These are phyloP conservation scores for Trichoderma simmonsii DNA, from an alignment of 2,329 filamentous ascomycete genomes.

Conservation along the genomic window DNA sequence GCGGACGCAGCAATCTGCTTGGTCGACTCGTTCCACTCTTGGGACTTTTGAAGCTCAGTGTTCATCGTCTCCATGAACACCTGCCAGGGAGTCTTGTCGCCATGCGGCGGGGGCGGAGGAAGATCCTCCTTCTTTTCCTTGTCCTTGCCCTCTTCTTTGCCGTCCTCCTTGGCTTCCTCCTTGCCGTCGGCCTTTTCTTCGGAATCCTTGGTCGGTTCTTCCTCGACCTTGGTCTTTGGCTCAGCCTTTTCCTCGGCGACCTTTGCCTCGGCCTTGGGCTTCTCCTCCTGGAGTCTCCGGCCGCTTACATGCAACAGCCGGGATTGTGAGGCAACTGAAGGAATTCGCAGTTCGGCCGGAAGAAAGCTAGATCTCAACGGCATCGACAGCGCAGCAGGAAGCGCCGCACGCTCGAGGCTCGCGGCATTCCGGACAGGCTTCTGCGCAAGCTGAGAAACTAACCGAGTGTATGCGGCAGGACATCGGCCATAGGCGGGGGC, in stretches of 20 bases:
- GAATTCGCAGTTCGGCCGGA: slow-evolving; percentile 34
- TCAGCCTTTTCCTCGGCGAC: slow-evolving; percentile 6
- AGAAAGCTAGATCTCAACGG: slow-evolving; percentile 47
- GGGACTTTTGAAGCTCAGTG: slow-evolving; percentile 90
- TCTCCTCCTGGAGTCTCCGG: slow-evolving; percentile 32
- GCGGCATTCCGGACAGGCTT: slow-evolving; percentile 28
- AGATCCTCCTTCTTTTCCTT: slow-evolving; percentile 64
- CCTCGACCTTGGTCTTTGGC: slow-evolving; percentile 21
- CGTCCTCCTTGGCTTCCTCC: slow-evolving; percentile 43
- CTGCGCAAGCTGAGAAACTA: slow-evolving; percentile 39
- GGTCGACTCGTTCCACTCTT: slow-evolving; percentile 98
- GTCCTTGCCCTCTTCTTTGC: slow-evolving; percentile 47
- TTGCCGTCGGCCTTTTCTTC: slow-evolving; percentile 44
- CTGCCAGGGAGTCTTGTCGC: slow-evolving; percentile 97
- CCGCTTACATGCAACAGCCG: slow-evolving; percentile 35
- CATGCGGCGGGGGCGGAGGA: slow-evolving; percentile 90
- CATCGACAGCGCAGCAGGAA: slow-evolving; percentile 31
- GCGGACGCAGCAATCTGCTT: slow-evolving; percentile 88
- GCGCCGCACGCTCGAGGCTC: slow-evolving; percentile 27
- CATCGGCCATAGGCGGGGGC: slow-evolving; percentile 39
- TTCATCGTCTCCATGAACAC: slow-evolving; percentile 97
- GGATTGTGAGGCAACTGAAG: slow-evolving; percentile 32
- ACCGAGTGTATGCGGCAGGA: slow-evolving; percentile 46
- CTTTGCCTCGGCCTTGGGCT: slow-evolving; percentile 25
- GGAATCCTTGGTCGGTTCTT: slow-evolving; percentile 36